Percentiles rank a stretch among this genome's conserved stretches.
These are phyloP conservation scores for Gautieria morchelliformis DNA, from an alignment of 768 basidiomycete genomes.

Conservation along the genomic window DNA sequence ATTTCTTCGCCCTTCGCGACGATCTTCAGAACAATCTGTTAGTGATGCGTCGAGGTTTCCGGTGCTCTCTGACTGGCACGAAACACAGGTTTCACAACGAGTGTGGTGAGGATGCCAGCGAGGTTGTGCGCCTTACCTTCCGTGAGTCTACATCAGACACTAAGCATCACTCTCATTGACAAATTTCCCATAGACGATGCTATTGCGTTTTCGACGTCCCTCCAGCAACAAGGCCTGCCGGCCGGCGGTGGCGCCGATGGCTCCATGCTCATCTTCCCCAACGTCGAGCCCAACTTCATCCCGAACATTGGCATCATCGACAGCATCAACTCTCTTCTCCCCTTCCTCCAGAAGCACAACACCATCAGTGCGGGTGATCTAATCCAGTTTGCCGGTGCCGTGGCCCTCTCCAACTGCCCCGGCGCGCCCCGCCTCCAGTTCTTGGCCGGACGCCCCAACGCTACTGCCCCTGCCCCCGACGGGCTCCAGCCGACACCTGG, in stretches of 20 bases:
- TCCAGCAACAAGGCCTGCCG: background rate
- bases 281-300: slow-evolving; percentile 15
- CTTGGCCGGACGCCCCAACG: slow-evolving; percentile 13
- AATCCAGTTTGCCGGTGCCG: slow-evolving; percentile 16
- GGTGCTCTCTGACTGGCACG: no score
- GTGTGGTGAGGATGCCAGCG: slow-evolving; percentile 23
- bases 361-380: no score
- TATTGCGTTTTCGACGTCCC: background rate
- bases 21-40: slow-evolving; percentile 7
- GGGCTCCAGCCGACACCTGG: slow-evolving; percentile 14
- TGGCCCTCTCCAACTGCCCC: slow-evolving; percentile 16
- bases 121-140: slow-evolving; percentile 19
- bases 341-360: slow-evolving; percentile 13
- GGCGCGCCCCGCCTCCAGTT: slow-evolving; percentile 18
- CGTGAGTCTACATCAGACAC: no score
- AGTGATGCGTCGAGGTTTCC: background rate
- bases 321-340: slow-evolving; percentile 14
- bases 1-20: slow-evolving; percentile 7
- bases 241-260: slow-evolving; percentile 20
- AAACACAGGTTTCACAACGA: slow-evolving; percentile 14
- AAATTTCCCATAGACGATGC: slow-evolving; percentile 4
- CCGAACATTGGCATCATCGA: slow-evolving; percentile 20
- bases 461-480: slow-evolving; percentile 11
- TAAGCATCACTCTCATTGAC: no score
- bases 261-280: slow-evolving; percentile 17